Evolutionary conservation across 176 grass and related monocot genomes (phyloP).

Genomic region (Carex cristatella): DNA sequence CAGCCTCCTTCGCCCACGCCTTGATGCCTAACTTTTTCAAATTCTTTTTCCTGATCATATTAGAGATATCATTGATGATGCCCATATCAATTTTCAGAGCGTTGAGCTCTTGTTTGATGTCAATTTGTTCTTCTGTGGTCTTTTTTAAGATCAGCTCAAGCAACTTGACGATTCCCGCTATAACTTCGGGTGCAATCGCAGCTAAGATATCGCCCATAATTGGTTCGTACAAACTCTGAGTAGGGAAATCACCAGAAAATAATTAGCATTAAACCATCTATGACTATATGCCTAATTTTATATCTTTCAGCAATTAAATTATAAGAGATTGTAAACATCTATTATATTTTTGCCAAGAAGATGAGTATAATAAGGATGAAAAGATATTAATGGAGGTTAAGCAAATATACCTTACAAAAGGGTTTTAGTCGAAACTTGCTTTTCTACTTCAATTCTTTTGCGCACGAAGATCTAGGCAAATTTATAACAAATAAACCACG

Average conservation of each 20-base stretch:
- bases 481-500: no score
- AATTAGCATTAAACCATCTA: background rate
- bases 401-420: background rate
- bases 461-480: background rate
- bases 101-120: background rate
- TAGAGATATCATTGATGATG: background rate
- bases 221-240: background rate
- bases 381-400: background rate
- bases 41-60: background rate
- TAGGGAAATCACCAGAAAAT: background rate
- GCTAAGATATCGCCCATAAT: background rate
- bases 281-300: no score
- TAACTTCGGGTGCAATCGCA: background rate
- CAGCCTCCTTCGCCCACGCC: background rate
- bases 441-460: background rate
- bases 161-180: background rate
- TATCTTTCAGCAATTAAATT: no score
- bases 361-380: background rate
- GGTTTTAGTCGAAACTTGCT: background rate
- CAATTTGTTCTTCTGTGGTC: background rate
- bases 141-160: background rate
- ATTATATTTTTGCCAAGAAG: no score
- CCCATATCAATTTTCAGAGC: background rate
- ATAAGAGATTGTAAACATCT: no score
- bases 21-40: background rate